phyloP scores from a whole-genome alignment of 495 filamentous ascomycete species.

The Tuber indicum region DNA sequence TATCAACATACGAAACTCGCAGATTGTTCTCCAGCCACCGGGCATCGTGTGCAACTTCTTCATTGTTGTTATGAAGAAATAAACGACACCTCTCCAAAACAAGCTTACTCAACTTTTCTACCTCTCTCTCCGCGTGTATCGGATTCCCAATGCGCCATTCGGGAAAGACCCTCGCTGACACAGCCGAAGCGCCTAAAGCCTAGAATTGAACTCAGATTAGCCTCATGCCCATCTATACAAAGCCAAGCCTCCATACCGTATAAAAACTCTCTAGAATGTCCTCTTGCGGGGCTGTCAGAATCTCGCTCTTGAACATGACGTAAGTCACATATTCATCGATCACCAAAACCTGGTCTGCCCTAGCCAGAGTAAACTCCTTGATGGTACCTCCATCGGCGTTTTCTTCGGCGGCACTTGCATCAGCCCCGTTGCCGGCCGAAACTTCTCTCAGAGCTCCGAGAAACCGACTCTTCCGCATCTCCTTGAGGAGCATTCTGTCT shows the following conservation, averaged over 20 bases:
- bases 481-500: conserved; percentile 67
- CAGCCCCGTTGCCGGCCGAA: conserved; percentile 46
- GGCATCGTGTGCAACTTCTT: conserved; percentile 73
- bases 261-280: conserved; percentile 83
- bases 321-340: conserved; percentile 82
- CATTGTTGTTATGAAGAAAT: conserved; percentile 64
- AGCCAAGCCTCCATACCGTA: conserved; percentile 37
- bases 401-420: conserved; percentile 36
- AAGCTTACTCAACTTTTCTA: conserved; percentile 57
- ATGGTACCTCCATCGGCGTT: conserved; percentile 68
- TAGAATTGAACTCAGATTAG: conserved; percentile 15
- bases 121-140: conserved; percentile 47
- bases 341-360: conserved; percentile 65
- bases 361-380: conserved; percentile 66
- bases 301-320: conserved; percentile 68
- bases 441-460: conserved; percentile 76
- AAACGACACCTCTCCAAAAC: conserved; percentile 79
- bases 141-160: conserved; percentile 53
- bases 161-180: conserved; percentile 57
- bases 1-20: conserved; percentile 64
- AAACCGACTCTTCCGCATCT: conserved; percentile 68
- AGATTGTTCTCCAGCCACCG: conserved; percentile 88
- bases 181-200: conserved; percentile 53
- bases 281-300: conserved; percentile 81
- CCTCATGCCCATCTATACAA: neutral